Evolutionary conservation across 1,139 yeast genomes (phyloP).

Genomic region (Torulaspora globosa): DNA sequence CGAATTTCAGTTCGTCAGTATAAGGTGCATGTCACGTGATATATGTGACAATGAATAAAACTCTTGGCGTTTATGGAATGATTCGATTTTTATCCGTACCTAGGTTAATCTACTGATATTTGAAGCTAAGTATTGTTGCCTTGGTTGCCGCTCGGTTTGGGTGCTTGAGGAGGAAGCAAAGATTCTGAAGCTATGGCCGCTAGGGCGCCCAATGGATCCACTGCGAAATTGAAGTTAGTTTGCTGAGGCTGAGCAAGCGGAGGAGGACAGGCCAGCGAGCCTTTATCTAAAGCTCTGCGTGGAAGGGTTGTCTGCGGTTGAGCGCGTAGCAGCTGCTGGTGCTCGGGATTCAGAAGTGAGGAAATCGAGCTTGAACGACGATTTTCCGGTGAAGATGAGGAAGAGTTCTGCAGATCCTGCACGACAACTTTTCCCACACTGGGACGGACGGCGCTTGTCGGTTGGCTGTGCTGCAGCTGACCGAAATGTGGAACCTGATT

Average conservation of each 20-base stretch:
- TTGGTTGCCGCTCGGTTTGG: not conserved
- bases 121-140: not conserved
- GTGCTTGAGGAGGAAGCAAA: conserved; percentile 5
- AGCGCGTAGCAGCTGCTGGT: conserved; percentile 5
- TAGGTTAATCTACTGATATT: not conserved
- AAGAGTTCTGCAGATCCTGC: conserved; percentile 11
- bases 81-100: not conserved
- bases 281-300: not conserved
- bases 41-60: not conserved
- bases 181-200: conserved; percentile 38
- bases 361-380: conserved; percentile 25
- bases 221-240: conserved; percentile 30
- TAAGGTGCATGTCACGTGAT: not conserved
- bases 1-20: not conserved
- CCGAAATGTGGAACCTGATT: not conserved
- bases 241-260: conserved; percentile 10
- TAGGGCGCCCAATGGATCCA: conserved; percentile 38
- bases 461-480: conserved; percentile 5
- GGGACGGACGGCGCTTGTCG: conserved; percentile 11
- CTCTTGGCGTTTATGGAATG: not conserved
- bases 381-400: conserved; percentile 11
- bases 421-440: conserved; percentile 10
- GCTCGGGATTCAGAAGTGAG: conserved; percentile 25
- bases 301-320: not conserved
- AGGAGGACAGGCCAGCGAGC: not conserved